These are phyloP conservation scores for Erodium moschatum DNA, from an alignment of 441 rosid species.

Conservation along the genomic window DNA sequence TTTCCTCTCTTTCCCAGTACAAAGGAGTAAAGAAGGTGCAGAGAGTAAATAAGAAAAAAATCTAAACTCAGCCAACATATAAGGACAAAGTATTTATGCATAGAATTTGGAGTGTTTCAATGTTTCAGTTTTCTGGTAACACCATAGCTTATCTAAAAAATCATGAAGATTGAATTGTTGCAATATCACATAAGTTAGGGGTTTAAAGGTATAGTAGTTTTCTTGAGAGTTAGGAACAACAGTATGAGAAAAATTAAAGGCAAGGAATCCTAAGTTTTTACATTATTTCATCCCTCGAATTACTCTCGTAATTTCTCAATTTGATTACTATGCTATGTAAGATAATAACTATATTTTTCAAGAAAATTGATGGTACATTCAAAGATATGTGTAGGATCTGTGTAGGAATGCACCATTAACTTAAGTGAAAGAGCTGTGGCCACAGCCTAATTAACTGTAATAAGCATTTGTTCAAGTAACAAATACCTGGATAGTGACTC, in stretches of 20 bases:
- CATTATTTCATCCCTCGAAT: background rate
- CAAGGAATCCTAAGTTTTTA: background rate
- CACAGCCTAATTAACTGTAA: background rate
- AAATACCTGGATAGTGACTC: conserved; percentile 81
- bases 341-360: background rate
- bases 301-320: background rate
- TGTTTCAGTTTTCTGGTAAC: background rate
- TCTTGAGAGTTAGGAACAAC: no score
- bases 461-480: conserved; percentile 3
- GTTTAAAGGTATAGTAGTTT: no score
- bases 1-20: background rate
- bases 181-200: background rate
- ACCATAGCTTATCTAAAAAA: background rate
- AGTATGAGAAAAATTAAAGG: background rate
- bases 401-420: background rate
- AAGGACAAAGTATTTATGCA: background rate
- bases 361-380: background rate
- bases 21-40: background rate
- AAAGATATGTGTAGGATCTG: no score
- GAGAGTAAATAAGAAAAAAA: background rate
- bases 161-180: background rate
- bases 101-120: background rate
- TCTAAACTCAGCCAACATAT: background rate
- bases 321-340: background rate
- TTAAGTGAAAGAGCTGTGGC: background rate